A percentile compares a stretch with the other conserved stretches of the same genome.
These are phyloP conservation scores for Umbelopsis sp. DNA, from an alignment of 192 early-diverging fungal species.

Conservation along the genomic window DNA sequence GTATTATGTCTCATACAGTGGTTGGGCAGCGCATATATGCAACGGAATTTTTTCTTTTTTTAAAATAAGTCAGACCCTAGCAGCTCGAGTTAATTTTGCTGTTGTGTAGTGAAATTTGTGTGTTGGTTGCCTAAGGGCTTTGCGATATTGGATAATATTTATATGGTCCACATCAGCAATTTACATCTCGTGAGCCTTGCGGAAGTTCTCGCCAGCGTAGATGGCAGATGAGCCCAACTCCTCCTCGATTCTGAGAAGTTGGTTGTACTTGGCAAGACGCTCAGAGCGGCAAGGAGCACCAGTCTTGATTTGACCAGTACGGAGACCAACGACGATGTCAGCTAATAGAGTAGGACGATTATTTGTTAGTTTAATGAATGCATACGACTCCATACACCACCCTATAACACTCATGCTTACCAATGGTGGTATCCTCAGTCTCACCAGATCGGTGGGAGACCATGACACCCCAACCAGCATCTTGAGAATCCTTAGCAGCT, in stretches of 20 bases:
- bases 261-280: slow-evolving; percentile 99
- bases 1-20: neutral
- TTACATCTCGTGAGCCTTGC: slow-evolving; percentile 68
- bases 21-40: too few relatives aligned
- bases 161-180: slow-evolving; percentile 2
- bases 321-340: slow-evolving; percentile 95
- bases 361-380: neutral
- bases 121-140: too few relatives aligned
- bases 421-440: slow-evolving; percentile 86
- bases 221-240: slow-evolving; percentile 89
- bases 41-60: too few relatives aligned
- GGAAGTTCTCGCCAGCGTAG: slow-evolving; percentile 95
- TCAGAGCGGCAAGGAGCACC: slow-evolving; percentile 98
- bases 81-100: too few relatives aligned
- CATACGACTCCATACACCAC: neutral
- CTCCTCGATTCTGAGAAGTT: slow-evolving; percentile 97
- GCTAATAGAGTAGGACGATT: slow-evolving; percentile 72
- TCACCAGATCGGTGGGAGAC: slow-evolving; percentile 99
- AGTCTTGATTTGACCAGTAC: slow-evolving; percentile 98
- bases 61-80: too few relatives aligned
- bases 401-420: neutral
- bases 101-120: too few relatives aligned
- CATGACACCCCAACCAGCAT: slow-evolving; percentile 98
- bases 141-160: too few relatives aligned
- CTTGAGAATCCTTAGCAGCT: slow-evolving; percentile 74